phyloP scores from a whole-genome alignment of 2,329 filamentous ascomycete species.

The Monilinia vaccinii-corymbosi region DNA sequence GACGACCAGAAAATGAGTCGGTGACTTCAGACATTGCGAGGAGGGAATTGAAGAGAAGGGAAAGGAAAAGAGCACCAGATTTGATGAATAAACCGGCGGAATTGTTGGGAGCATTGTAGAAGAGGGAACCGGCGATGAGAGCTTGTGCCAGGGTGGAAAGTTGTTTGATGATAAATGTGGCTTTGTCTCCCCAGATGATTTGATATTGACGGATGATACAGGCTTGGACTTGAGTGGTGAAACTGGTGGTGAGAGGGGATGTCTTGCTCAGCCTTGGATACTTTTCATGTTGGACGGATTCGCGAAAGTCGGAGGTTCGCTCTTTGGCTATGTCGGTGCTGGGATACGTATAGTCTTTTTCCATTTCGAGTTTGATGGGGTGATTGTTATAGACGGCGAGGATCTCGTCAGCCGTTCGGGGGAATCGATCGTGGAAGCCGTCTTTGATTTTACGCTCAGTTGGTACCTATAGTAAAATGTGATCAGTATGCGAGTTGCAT shows the following conservation, averaged over 20 bases:
- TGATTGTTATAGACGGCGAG: slow-evolving; percentile 43
- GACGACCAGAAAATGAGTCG: slow-evolving; percentile 50
- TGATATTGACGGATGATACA: slow-evolving; percentile 54
- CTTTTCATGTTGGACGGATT: slow-evolving; percentile 45
- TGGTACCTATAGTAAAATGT: slow-evolving; percentile 24
- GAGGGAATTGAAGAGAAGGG: slow-evolving; percentile 53
- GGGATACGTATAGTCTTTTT: slow-evolving; percentile 48
- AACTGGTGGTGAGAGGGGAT: slow-evolving; percentile 48
- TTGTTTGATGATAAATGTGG: slow-evolving; percentile 55
- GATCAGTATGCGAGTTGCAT: neutral
- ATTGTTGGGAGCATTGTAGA: slow-evolving; percentile 52
- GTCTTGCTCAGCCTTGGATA: slow-evolving; percentile 41
- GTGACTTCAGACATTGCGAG: slow-evolving; percentile 59
- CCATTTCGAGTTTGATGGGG: slow-evolving; percentile 40
- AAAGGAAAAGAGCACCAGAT: slow-evolving; percentile 54
- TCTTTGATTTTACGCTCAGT: slow-evolving; percentile 55
- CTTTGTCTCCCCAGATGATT: slow-evolving; percentile 55
- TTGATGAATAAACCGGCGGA: slow-evolving; percentile 55
- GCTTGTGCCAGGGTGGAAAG: slow-evolving; percentile 48
- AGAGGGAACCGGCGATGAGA: slow-evolving; percentile 55
- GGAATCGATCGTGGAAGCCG: slow-evolving; percentile 35
- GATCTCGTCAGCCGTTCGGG: slow-evolving; percentile 38
- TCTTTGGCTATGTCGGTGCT: slow-evolving; percentile 37
- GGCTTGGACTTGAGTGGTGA: slow-evolving; percentile 45
- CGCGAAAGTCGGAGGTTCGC: slow-evolving; percentile 41